These are phyloP conservation scores for Priceomyces haplophilus DNA, from an alignment of 805 yeast genomes.

Conservation along the genomic window DNA sequence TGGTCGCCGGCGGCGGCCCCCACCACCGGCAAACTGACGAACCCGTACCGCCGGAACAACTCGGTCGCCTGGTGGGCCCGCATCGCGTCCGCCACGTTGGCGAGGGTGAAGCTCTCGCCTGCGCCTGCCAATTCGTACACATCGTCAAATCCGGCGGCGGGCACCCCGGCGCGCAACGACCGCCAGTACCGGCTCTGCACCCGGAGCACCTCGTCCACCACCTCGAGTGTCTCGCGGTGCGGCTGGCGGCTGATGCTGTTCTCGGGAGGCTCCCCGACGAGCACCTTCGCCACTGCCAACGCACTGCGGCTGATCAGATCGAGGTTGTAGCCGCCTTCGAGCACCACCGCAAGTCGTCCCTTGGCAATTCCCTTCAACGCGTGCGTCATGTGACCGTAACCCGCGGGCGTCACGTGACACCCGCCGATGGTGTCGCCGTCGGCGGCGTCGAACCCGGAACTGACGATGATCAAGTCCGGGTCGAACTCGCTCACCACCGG, in stretches of 20 bases:
- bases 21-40: slow-evolving; percentile 67
- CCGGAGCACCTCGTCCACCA: slow-evolving; percentile 74
- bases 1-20: slow-evolving; percentile 15
- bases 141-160: slow-evolving; percentile 39
- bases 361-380: slow-evolving; percentile 80
- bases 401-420: slow-evolving; percentile 92
- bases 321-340: slow-evolving; percentile 96
- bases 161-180: slow-evolving; percentile 67
- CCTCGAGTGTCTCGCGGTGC: slow-evolving; percentile 70
- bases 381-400: slow-evolving; percentile 96
- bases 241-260: slow-evolving; percentile 65
- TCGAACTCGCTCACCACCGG: slow-evolving; percentile 86
- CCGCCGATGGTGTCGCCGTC: slow-evolving; percentile 97
- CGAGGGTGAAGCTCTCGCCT: slow-evolving; percentile 27
- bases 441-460: slow-evolving; percentile 98
- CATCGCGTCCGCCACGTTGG: slow-evolving; percentile 68
- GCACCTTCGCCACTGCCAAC: slow-evolving; percentile 82
- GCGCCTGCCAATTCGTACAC: slow-evolving; percentile 34
- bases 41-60: slow-evolving; percentile 51
- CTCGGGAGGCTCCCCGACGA: slow-evolving; percentile 95
- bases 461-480: slow-evolving; percentile 89
- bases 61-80: slow-evolving; percentile 66
- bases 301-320: slow-evolving; percentile 91
- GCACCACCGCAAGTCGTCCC: slow-evolving; percentile 83
- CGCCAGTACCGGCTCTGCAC: slow-evolving; percentile 87